These are phyloP conservation scores for Sordariomycetes sp. DNA, from an alignment of 2,329 filamentous ascomycete genomes.

Conservation along the genomic window DNA sequence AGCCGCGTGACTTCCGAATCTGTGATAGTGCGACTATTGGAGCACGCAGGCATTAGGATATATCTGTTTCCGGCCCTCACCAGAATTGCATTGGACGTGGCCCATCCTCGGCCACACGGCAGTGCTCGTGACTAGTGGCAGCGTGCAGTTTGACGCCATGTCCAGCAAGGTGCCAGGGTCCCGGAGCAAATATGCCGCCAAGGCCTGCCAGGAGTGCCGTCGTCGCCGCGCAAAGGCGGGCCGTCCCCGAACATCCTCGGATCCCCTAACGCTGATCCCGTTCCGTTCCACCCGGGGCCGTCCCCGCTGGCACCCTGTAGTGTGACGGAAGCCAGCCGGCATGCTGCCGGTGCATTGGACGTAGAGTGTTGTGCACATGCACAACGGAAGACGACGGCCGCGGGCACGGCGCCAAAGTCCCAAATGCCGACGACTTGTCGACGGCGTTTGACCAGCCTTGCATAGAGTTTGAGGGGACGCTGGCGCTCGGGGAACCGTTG, in stretches of 20 bases:
- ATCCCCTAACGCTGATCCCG: neutral
- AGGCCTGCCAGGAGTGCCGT: slow-evolving; percentile 22
- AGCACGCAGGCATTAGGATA: neutral
- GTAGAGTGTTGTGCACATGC: slow-evolving; percentile 15
- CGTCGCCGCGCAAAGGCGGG: slow-evolving; percentile 19
- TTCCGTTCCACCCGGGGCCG: neutral
- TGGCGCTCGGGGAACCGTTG: slow-evolving; percentile 16
- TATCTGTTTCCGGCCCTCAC: too few species aligned
- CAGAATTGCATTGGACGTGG: neutral
- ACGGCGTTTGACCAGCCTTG: neutral
- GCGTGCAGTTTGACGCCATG: neutral
- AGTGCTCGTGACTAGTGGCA: too few species aligned
- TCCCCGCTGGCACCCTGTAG: neutral
- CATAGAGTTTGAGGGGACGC: neutral
- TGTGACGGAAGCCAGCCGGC: neutral
- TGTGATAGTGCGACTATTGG: neutral
- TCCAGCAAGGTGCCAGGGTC: neutral
- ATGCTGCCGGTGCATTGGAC: slow-evolving; percentile 14
- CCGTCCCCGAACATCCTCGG: neutral
- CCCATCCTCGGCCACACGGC: neutral
- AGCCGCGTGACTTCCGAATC: neutral
- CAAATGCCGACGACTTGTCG: neutral
- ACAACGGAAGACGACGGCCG: slow-evolving; percentile 6
- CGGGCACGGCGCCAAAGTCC: neutral
- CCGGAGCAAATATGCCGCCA: slow-evolving; percentile 9